These are phyloP conservation scores for Cordyceps fumosorosea DNA, from an alignment of 2,329 filamentous ascomycete species.

Conservation along the genomic window DNA sequence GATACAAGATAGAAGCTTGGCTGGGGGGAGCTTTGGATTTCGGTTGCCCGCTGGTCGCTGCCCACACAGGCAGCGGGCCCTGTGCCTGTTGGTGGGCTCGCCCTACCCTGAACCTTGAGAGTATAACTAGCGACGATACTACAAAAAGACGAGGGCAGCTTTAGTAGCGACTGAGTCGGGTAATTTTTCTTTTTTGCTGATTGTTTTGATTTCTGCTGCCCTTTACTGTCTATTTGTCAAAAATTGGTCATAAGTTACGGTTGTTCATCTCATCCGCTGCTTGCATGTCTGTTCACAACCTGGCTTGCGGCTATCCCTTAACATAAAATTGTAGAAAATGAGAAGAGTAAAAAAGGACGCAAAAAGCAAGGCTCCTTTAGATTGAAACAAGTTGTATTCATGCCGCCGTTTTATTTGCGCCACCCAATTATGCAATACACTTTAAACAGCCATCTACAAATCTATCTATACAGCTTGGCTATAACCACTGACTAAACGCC, in stretches of 20 bases:
- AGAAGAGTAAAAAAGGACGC: neutral
- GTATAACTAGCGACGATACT: no score
- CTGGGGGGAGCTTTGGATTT: neutral
- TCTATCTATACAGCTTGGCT: conserved; percentile 54
- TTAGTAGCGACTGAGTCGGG: no score
- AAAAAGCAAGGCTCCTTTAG: neutral
- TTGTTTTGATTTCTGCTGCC: no score
- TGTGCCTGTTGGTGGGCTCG: neutral
- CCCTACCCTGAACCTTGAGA: neutral
- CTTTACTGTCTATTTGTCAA: no score
- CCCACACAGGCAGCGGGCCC: neutral
- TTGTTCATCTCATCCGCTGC: no score
- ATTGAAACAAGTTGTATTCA: neutral
- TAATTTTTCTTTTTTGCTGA: no score
- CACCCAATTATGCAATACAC: neutral
- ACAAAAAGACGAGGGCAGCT: no score
- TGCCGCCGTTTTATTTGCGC: conserved; percentile 1
- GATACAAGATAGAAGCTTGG: neutral
- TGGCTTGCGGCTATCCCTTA: no score
- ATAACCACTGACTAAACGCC: conserved; percentile 53
- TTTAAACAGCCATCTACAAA: neutral
- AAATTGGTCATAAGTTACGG: no score
- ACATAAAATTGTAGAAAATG: no score
- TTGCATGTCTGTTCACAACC: no score
- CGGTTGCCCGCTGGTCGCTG: neutral